Conservation (phyloP, 2,329 filamentous ascomycete species). For the Clarireedia homoeocarpa region DNA sequence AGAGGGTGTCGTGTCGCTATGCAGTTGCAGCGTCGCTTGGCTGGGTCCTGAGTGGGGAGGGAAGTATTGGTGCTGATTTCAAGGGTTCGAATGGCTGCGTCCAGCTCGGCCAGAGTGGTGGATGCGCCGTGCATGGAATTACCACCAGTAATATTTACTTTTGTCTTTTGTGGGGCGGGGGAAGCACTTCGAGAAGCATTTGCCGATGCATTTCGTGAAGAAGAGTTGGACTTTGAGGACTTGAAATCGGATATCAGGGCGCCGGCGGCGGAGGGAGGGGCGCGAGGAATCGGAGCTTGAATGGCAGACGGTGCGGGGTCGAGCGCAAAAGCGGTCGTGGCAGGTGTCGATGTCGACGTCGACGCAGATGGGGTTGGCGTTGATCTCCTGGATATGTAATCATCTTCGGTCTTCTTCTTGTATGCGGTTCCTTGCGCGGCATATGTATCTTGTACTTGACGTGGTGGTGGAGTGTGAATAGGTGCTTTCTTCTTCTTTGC, state of each 20-base stretch:
- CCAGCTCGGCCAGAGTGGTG: conserved; percentile 60
- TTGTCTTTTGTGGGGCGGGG: conserved; percentile 39
- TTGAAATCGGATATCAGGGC: conserved; percentile 73
- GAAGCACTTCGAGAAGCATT: conserved; percentile 35
- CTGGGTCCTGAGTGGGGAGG: conserved; percentile 42
- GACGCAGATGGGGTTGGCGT: conserved; percentile 33
- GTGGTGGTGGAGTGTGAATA: conserved; percentile 56
- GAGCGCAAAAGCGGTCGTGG: conserved; percentile 32
- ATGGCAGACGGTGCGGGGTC: conserved; percentile 44
- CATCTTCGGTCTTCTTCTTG: conserved; percentile 62
- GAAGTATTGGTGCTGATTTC: conserved; percentile 89
- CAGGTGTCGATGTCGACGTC: conserved; percentile 17
- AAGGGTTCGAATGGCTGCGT: conserved; percentile 77
- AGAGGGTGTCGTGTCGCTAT: conserved; percentile 83
- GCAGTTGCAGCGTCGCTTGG: conserved; percentile 71
- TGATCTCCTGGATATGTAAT: conserved; percentile 56
- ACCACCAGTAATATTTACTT: conserved; percentile 67
- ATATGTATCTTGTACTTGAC: conserved; percentile 56
- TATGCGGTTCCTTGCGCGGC: conserved; percentile 57
- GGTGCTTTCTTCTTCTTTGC: conserved; percentile 51
- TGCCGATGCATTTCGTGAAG: conserved; percentile 38
- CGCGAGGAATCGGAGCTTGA: conserved; percentile 34
- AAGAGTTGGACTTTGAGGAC: conserved; percentile 43
- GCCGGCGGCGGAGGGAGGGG: conserved; percentile 57
- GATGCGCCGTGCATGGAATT: conserved; percentile 77